Evolutionary conservation across 371 early-diverging fungal genomes (phyloP).

Genomic region (Nosema muscidifuracis): DNA sequence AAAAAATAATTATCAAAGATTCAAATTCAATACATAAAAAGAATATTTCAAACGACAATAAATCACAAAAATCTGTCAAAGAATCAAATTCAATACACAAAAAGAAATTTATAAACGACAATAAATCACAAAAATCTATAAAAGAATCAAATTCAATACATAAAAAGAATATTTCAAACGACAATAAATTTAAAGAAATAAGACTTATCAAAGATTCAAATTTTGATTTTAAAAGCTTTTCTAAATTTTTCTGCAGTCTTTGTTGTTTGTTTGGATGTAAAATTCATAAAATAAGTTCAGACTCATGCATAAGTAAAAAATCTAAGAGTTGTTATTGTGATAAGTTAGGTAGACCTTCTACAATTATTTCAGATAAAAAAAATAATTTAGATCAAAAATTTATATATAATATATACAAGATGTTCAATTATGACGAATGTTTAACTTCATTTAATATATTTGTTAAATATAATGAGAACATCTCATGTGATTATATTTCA

Average conservation of each 20-base stretch:
- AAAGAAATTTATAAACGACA: too few species aligned
- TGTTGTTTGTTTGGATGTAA: slow-evolving; percentile 51
- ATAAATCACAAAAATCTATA: too few species aligned
- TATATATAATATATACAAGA: background rate
- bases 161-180: background rate
- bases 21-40: too few species aligned
- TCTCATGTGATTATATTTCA: slow-evolving; percentile 9
- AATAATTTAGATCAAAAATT: too few species aligned
- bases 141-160: background rate
- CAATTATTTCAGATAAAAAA: background rate
- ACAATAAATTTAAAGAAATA: too few species aligned
- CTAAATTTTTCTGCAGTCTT: slow-evolving; percentile 44
- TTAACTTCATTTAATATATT: slow-evolving; percentile 9
- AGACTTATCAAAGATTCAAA: too few species aligned
- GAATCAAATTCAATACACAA: too few species aligned
- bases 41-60: too few species aligned
- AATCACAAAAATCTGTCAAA: too few species aligned
- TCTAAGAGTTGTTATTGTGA: background rate
- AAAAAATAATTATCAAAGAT: too few species aligned
- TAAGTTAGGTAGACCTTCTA: background rate
- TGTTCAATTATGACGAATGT: slow-evolving; percentile 4
- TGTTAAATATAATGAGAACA: background rate
- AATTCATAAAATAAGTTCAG: slow-evolving; percentile 27
- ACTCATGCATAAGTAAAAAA: background rate
- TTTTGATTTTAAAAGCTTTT: slow-evolving; percentile 9